Evolutionary conservation across 768 basidiomycete genomes (phyloP).

Genomic region (Tremella yokohamensis): DNA sequence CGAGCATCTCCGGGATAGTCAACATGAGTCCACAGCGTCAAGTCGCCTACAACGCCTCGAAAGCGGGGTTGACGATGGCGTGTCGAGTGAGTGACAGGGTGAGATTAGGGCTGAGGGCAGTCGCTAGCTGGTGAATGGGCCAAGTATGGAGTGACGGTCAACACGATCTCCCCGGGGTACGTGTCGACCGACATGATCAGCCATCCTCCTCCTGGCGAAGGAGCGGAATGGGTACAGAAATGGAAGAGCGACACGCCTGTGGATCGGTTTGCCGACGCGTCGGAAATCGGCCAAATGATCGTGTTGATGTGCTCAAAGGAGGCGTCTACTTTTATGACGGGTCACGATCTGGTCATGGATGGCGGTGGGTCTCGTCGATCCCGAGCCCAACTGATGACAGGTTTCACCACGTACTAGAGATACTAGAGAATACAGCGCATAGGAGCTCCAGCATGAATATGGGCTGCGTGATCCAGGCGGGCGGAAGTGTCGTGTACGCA

Average conservation of each 20-base stretch:
- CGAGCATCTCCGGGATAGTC: constrained; percentile 45
- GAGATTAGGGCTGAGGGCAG: constrained; percentile 4
- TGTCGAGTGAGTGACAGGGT: constrained; percentile 31
- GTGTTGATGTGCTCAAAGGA: constrained; percentile 36
- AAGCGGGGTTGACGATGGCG: constrained; percentile 44
- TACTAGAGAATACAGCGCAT: too few species aligned
- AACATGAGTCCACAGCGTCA: constrained; percentile 50
- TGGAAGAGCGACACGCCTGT: constrained; percentile 47
- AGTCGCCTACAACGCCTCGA: constrained; percentile 46
- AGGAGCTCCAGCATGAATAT: too few species aligned
- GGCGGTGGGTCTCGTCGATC: constrained; percentile 36
- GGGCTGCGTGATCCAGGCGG: too few species aligned
- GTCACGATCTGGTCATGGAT: constrained; percentile 46
- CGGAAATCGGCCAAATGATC: constrained; percentile 44
- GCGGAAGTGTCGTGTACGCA: too few species aligned
- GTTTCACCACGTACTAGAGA: too few species aligned
- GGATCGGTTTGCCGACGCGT: constrained; percentile 40
- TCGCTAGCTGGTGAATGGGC: constrained; percentile 50
- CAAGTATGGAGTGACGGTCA: constrained; percentile 43
- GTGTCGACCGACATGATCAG: constrained; percentile 49
- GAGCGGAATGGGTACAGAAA: constrained; percentile 26
- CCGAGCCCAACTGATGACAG: too few species aligned
- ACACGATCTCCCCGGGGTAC: constrained; percentile 48
- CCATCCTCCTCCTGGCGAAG: constrained; percentile 21
- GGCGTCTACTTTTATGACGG: constrained; percentile 45